Evolutionary conservation across 2,329 filamentous ascomycete species (phyloP), one percentile per base, ranked within the genome.

Genomic region (Uncinocarpus reesii): DNA sequence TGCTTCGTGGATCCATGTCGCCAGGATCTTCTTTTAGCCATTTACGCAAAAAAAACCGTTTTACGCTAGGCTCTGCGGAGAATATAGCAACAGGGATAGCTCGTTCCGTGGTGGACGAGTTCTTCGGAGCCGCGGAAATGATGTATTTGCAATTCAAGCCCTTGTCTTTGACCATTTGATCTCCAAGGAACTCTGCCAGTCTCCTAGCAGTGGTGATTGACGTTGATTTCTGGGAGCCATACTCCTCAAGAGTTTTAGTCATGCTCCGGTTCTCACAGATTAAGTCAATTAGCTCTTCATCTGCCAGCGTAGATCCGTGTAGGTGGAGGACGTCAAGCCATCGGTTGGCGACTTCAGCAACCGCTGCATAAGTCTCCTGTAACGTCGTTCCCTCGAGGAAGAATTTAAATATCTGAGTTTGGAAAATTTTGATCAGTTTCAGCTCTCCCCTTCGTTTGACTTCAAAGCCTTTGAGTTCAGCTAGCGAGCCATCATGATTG

Each of bases 111-210:
- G 98, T 89, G 1, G 92, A 90, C 0, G 90, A 86, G 60, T 86
- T 86, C 60, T 81, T 85, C 3, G 92, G 92, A 54, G 78, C 80
- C 11, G 87, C 78, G 44, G 89, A 95, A 60, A 99, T 95, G 64
- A 99, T 95, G 66, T 96, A 99, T 68, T 96, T 96, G 81, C 92
- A 99, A 71, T 98, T 98, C 57, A 99, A 67, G 2, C 92, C 92
- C 67, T 96, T 98, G 68, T 99, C 93, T 62, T 98, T 98, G 59
- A 95, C 82, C 93, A 99, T 99, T 62, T 95, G 88, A 63, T 95
- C 90, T 29, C 92, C 92, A 53, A 99, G 64, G 62, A 99, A 99
- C 61, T 98, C 92, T 29, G 92, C 92, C 35, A 99, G 70, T 53
- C 92, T 87, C 60, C 84, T 92, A 8, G 92, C 92, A 0, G 92